Base-by-base conservation (phyloP, 495 filamentous ascomycete species). In the Penicillium lividum region DNA sequence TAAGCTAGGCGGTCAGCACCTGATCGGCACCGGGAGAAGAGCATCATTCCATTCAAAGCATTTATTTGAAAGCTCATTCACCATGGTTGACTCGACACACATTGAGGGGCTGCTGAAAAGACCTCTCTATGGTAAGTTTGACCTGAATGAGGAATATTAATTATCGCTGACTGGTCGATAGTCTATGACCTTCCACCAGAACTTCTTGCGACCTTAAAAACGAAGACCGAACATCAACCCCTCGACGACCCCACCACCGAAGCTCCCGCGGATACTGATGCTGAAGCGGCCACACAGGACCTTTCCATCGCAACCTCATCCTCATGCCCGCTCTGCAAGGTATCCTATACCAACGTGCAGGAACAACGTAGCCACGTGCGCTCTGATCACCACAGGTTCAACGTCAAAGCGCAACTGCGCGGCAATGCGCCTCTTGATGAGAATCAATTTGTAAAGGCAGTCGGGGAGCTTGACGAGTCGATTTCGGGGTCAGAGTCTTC, bases 331-430 rank as follows among this genome's bases (percentile, higher is more conserved):
- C 85, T 98, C 15, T 98, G 94, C 73, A 80, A 81, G 31, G 77
- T 90, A 16, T 75, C 80, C 0, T 94, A 90, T 63, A 61, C 72
- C 28, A 88, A 77, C 28, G 85, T 96, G 28, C 80, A 86, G 63
- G 92, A 97, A 51, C 95, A 98, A 64, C 84, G 89, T 45, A 80
- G 82, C 52, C 94, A 98, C 76, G 85, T 89, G 28, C 86, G 88
- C 53, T 96, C 93, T n/a, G 94, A 98, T 70, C 80, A 93, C 47
- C 94, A 98, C 72, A 82, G 88, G 54, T 98, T 97, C 72, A 98
- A 98, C 68, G 69, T 97, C 49, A 97, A 96, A 71, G 91, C 90
- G 67, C 93, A 90, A 75, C 72, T 96, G 34, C 81, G 87, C 53
- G 90, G 89, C 0, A 80, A 77, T 46, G 78, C 76, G 10, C 76